Evolutionary conservation across 331 rosid genomes (phyloP), one percentile per base, ranked within the genome.

Genomic region (Rhamnella rubrinervis): DNA sequence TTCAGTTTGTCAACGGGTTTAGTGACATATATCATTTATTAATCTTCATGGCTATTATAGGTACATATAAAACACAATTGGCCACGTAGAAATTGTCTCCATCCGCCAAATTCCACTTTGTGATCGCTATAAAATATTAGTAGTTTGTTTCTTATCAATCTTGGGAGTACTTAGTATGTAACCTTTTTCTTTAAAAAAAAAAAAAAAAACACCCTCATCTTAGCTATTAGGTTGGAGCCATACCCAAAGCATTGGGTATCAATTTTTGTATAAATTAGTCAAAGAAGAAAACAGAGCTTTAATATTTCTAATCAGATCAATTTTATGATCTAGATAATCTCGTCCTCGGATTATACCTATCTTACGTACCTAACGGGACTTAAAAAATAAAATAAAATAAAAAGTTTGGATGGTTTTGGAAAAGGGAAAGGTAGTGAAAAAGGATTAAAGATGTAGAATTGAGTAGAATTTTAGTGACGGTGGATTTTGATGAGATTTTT

Each of bases 401-500:
- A 14, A 39, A 12, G 6, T 25, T 21, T 15, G 47, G 1, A 59
- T 7, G 7, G 1, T 6, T 53, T 15, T 51, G 9, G 16, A 7
- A 8, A 14, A 63, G 19, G 3, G 14, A 59, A 53, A 11, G 41
- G 31, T 35, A 18, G 35, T 8, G 6, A 65, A 21, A 46, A 69
- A 19, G 28, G 6, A 23, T 23, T 10, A 2, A 21, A 53, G 23
- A 18, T 7, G 53, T 41, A 2, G n/a, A 15, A 4, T 21, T 10
- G 47, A 20, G 8, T 44, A 63, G 41, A 17, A 65, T 31, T 31
- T 21, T 26, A 39, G 63, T 49, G 81, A 77, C 73, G 81, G 68
- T 77, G 73, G 81, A 3, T 65, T 65, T 60, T 64, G 26, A 50
- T 39, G 15, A 38, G 15, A 56, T 9, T 12, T 58, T 56, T 41